Percentiles rank a stretch among this genome's conserved stretches.
Conservation (phyloP, 2,329 filamentous ascomycete species). For the Dactylellina leptospora region DNA sequence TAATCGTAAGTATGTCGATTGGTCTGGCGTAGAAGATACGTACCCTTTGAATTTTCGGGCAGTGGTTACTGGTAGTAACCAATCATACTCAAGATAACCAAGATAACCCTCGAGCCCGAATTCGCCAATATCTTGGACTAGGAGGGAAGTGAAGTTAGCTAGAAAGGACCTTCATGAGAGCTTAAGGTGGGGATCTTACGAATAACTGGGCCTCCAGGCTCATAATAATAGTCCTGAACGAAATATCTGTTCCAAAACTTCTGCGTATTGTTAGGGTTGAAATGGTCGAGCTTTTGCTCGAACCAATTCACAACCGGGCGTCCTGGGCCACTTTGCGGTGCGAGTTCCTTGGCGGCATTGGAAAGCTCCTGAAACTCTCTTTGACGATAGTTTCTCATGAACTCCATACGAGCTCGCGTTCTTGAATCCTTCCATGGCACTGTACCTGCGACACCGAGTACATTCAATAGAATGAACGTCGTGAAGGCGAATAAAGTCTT, state of each 20-base stretch:
- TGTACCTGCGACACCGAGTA: neutral
- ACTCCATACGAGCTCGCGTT: slow-evolving; percentile 4
- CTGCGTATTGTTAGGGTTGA: slow-evolving; percentile 24
- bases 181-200: slow-evolving; percentile 27
- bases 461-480: neutral
- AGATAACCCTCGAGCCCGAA: slow-evolving; percentile 26
- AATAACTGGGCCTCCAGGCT: slow-evolving; percentile 55
- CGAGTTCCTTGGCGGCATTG: neutral
- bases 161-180: neutral
- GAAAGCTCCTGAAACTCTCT: neutral
- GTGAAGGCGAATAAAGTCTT: neutral
- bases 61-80: slow-evolving; percentile 35
- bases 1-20: neutral
- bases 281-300: slow-evolving; percentile 54
- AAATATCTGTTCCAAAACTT: slow-evolving; percentile 55
- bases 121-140: slow-evolving; percentile 56
- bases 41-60: slow-evolving; percentile 52
- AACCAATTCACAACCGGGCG: slow-evolving; percentile 29
- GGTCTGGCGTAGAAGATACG: neutral
- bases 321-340: neutral
- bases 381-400: slow-evolving; percentile 9
- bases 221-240: slow-evolving; percentile 55
- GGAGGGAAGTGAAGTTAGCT: neutral
- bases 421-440: slow-evolving; percentile 30
- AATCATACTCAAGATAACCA: slow-evolving; percentile 20